Evolutionary conservation across 176 grass and related monocot species (phyloP).

Genomic region (Carex pumila): DNA sequence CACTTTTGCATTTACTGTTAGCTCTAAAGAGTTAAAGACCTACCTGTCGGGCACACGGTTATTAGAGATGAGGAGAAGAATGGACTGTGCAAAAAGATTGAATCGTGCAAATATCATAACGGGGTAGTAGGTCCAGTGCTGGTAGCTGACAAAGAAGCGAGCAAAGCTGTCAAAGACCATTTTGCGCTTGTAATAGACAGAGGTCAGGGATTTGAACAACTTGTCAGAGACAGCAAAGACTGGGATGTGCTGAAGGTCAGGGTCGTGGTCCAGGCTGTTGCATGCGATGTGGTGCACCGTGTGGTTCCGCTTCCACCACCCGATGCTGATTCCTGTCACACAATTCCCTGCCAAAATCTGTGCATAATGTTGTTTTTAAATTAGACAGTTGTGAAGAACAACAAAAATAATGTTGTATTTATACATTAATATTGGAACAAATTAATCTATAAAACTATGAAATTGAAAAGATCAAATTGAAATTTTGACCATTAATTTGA

Average conservation of each 20-base stretch:
- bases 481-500: background rate
- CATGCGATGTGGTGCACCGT: constrained; percentile 45
- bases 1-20: background rate
- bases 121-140: constrained; percentile 49
- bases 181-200: constrained; percentile 29
- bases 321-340: constrained; percentile 37
- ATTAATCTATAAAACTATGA: background rate
- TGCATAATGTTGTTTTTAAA: no score
- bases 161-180: constrained; percentile 19
- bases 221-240: constrained; percentile 30
- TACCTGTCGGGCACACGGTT: constrained; percentile 12
- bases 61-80: constrained; percentile 18
- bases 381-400: no score
- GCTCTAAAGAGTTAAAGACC: no score
- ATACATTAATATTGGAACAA: no score
- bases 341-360: constrained; percentile 28
- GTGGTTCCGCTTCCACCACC: constrained; percentile 44
- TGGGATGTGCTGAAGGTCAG: constrained; percentile 44
- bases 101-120: constrained; percentile 39
- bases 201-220: constrained; percentile 34
- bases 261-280: constrained; percentile 43
- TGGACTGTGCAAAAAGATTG: constrained; percentile 34
- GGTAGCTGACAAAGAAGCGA: constrained; percentile 38
- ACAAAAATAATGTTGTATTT: no score
- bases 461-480: background rate